Percentiles rank a stretch among this genome's conserved stretches.
Evolutionary conservation across 139 green algal species (phyloP).

Genomic region (Chlamydomonas asymmetrica): DNA sequence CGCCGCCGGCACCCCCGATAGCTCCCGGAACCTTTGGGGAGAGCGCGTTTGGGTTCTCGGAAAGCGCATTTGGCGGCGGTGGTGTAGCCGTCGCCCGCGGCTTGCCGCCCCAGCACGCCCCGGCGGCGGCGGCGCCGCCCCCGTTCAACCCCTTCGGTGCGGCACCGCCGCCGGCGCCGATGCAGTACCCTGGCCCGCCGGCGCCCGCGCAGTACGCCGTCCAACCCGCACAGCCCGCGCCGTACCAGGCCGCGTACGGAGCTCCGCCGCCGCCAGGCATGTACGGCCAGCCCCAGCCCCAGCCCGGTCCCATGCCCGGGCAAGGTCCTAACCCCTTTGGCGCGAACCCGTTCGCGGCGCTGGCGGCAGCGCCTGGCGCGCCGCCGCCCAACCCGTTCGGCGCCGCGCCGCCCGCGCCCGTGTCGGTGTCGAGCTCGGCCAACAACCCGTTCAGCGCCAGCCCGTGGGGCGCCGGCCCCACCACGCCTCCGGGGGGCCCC

Average conservation of each 20-base stretch:
- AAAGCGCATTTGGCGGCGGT: conserved; percentile 1
- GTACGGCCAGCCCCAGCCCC: too few species aligned
- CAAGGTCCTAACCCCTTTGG: too few species aligned
- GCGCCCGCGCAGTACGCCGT: background rate
- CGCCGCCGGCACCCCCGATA: background rate
- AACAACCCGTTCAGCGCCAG: conserved; percentile 13
- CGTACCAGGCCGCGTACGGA: too few species aligned
- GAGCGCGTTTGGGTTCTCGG: background rate
- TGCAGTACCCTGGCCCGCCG: background rate
- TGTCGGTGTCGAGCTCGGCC: background rate
- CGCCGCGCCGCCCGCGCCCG: background rate
- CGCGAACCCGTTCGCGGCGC: too few species aligned
- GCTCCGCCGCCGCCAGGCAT: too few species aligned
- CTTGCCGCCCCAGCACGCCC: background rate
- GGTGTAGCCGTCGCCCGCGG: background rate
- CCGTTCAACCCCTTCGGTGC: conserved; percentile 20
- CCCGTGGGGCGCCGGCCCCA: background rate
- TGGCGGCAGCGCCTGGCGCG: too few species aligned
- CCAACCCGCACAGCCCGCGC: too few species aligned
- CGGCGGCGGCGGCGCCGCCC: too few species aligned
- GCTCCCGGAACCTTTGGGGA: background rate
- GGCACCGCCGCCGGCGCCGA: background rate
- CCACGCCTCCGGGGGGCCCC: background rate
- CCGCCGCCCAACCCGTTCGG: conserved; percentile 22
- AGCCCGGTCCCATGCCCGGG: too few species aligned